Evolutionary conservation across 371 early-diverging fungal genomes (phyloP).

Genomic region (Blakeslea trispora): DNA sequence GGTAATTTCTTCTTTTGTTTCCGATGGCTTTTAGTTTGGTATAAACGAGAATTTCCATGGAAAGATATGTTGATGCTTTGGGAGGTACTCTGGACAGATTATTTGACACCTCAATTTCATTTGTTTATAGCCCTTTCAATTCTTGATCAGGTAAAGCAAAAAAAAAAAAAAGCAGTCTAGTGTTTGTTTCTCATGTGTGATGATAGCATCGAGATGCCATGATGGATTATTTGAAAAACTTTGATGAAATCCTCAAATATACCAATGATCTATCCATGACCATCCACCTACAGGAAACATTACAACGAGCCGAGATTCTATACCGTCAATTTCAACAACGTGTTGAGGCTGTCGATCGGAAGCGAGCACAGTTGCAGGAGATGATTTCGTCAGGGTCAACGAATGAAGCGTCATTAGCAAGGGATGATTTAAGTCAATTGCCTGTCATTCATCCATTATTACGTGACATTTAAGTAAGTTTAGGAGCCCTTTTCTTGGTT

Average conservation of each 20-base stretch:
- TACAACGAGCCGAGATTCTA: conserved; percentile 80
- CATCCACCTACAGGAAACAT: conserved; percentile 74
- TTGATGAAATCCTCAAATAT: conserved; percentile 94
- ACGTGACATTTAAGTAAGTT: conserved; percentile 5
- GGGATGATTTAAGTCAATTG: conserved; percentile 2
- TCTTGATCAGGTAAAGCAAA: conserved; percentile 57
- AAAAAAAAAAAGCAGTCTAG: background rate
- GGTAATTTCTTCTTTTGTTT: conserved; percentile 91
- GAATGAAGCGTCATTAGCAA: no score
- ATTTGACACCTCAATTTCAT: conserved; percentile 77
- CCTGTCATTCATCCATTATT: conserved; percentile 16
- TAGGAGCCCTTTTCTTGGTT: no score
- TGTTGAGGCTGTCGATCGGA: conserved; percentile 41
- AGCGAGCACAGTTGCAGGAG: conserved; percentile 14
- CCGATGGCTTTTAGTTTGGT: conserved; percentile 93
- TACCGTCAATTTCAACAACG: conserved; percentile 72
- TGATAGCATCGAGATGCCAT: conserved; percentile 77
- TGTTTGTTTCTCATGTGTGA: no score
- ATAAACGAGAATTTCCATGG: conserved; percentile 92
- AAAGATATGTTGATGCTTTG: conserved; percentile 78
- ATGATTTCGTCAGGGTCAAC: no score
- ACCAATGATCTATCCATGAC: conserved; percentile 84
- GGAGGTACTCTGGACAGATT: conserved; percentile 91
- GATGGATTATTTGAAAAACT: conserved; percentile 75
- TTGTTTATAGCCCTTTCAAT: conserved; percentile 90